A percentile compares a stretch with the other conserved stretches of the same genome.
phyloP scores from a whole-genome alignment of 352 stramenopile species.

The Phytophthora macrochlamydospora region DNA sequence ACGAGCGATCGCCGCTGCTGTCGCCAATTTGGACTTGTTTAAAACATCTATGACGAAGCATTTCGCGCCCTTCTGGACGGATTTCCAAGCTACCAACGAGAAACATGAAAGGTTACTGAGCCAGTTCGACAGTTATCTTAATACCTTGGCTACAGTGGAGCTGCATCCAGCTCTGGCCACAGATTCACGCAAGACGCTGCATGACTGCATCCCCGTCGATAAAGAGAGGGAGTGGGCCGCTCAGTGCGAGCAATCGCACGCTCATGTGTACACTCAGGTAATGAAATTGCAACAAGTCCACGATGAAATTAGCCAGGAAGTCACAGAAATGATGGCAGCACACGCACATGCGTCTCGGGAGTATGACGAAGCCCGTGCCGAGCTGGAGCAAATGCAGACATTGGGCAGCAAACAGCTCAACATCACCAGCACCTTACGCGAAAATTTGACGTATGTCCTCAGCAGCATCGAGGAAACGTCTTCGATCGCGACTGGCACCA shows the following conservation, averaged over 20 bases:
- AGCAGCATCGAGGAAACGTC: slow-evolving; percentile 73
- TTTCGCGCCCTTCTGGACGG: slow-evolving; percentile 80
- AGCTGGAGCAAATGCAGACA: slow-evolving; percentile 59
- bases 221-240: slow-evolving; percentile 79
- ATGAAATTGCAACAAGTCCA: slow-evolving; percentile 66
- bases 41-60: slow-evolving; percentile 84
- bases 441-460: slow-evolving; percentile 70
- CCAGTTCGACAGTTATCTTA: slow-evolving; percentile 76
- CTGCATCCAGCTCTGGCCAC: slow-evolving; percentile 72
- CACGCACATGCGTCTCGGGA: slow-evolving; percentile 47
- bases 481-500: slow-evolving; percentile 52
- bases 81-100: slow-evolving; percentile 63
- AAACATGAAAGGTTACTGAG: slow-evolving; percentile 66
- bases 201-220: slow-evolving; percentile 83
- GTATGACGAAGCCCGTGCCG: slow-evolving; percentile 46
- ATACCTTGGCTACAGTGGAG: slow-evolving; percentile 55
- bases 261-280: slow-evolving; percentile 66
- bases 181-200: slow-evolving; percentile 65
- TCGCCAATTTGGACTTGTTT: slow-evolving; percentile 84
- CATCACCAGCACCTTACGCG: slow-evolving; percentile 69
- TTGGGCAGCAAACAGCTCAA: slow-evolving; percentile 48
- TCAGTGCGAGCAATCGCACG: slow-evolving; percentile 82
- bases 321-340: slow-evolving; percentile 49
- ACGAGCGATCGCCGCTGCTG: slow-evolving; percentile 70
- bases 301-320: slow-evolving; percentile 72